Conservation (phyloP, 352 stramenopile species). For the Albugo candida region DNA sequence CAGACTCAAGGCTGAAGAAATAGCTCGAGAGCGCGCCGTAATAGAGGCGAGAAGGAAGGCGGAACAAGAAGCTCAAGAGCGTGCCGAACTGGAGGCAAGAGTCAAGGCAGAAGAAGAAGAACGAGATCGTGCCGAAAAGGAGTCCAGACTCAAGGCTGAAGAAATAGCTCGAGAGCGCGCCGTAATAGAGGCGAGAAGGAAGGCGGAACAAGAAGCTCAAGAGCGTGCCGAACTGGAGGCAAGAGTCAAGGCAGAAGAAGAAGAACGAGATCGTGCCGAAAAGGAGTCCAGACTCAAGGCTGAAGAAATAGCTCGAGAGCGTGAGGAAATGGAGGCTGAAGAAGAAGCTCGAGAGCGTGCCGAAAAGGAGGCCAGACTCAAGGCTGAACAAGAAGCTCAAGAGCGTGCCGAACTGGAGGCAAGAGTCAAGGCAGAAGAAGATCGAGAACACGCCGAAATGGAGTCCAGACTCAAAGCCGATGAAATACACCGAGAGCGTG, state of each 20-base stretch:
- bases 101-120: background rate
- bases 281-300: slow-evolving; percentile 1
- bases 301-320: slow-evolving; percentile 5
- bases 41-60: background rate
- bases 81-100: slow-evolving; percentile 3
- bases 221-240: background rate
- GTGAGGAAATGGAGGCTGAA: background rate
- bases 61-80: slow-evolving; percentile 10
- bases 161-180: background rate
- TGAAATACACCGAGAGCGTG: background rate
- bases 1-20: slow-evolving; percentile 6
- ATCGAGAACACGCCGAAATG: slow-evolving; percentile 7
- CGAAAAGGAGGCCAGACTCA: slow-evolving; percentile 12
- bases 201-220: background rate
- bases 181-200: background rate
- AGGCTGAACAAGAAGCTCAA: slow-evolving; percentile 10
- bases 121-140: background rate
- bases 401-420: slow-evolving; percentile 13
- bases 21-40: background rate
- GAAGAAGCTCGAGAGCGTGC: slow-evolving; percentile 10
- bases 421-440: slow-evolving; percentile 16
- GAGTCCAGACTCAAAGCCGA: background rate
- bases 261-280: slow-evolving; percentile 5
- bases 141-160: background rate
- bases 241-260: background rate